Evolutionary conservation across 148 eudicot species (phyloP), one percentile per base, ranked within the genome.

Genomic region (Suaeda aralocaspica): DNA sequence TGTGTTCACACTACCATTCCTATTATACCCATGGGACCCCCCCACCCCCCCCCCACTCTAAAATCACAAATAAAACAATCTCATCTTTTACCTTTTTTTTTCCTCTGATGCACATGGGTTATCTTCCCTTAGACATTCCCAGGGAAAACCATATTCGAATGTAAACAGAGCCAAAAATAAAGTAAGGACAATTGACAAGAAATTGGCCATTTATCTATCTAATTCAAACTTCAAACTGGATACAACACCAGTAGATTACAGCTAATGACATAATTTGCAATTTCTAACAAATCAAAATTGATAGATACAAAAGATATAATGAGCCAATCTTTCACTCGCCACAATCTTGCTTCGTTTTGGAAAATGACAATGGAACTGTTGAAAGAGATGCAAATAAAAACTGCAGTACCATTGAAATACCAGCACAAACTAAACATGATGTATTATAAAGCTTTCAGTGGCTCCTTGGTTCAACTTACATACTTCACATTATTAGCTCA

Each of bases 171-270:
- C 19, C 50, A 46, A 18, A 34, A 60, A 6, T 18, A n/a, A n/a
- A 19, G 18, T 19, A 19, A 31, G 25, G 42, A 57, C 12, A 16
- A 12, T 13, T 6, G 12, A 34, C 2, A 21, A 46, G 42, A 70
- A 30, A 45, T 60, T 45, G 22, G 39, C 41, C 28, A 48, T 49
- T 33, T 50, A 18, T 15, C 19, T 15, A 56, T 14, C 33, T 33
- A 33, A 58, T 45, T 42, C 48, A 49, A 30, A 71, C 49, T 51
- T 22, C 58, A 71, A 70, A 8, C 57, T 66, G 24, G 18, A 49
- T 28, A 28, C 42, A 29, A 66, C 7, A 34, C 41, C 58, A 48
- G 22, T 30, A 8, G 28, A 19, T 67, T 36, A 0, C 10, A 52
- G 34, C 11, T 49, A 50, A 66, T 4, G 12, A 26, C 48, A 48